phyloP scores from a whole-genome alignment of 2,329 filamentous ascomycete species.

The Cladosporium austrohemisphaericum region DNA sequence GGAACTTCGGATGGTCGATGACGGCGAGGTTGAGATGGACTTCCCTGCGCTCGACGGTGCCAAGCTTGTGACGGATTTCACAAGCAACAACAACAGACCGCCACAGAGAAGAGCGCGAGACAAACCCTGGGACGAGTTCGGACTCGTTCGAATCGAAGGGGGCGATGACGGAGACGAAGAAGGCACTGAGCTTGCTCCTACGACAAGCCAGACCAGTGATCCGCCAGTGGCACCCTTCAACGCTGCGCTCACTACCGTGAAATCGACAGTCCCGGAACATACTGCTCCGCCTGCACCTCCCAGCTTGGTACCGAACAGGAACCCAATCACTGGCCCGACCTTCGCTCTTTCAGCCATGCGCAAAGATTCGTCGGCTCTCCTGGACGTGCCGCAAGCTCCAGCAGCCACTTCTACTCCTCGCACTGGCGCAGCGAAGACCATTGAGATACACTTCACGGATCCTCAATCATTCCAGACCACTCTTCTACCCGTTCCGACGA shows the following conservation, averaged over 20 bases:
- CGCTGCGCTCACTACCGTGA: conserved; percentile 29
- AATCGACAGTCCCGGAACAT: conserved; percentile 32
- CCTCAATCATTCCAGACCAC: conserved; percentile 62
- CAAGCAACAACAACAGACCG: conserved; percentile 70
- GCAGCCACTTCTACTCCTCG: conserved; percentile 48
- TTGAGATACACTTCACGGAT: conserved; percentile 70
- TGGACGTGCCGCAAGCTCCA: conserved; percentile 42
- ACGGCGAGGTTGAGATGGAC: conserved; percentile 80
- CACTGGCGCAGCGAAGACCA: conserved; percentile 66
- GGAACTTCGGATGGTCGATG: conserved; percentile 78
- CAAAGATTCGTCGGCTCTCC: conserved; percentile 43
- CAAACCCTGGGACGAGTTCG: conserved; percentile 79
- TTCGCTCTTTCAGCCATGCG: conserved; percentile 43
- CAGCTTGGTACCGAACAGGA: conserved; percentile 41
- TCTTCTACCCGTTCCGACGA: conserved; percentile 69
- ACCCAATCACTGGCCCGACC: conserved; percentile 49
- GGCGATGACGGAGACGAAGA: conserved; percentile 55
- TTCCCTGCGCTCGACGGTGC: conserved; percentile 74
- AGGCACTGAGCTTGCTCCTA: background rate
- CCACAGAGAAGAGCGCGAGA: conserved; percentile 64
- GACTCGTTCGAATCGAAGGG: conserved; percentile 67
- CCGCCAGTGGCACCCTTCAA: conserved; percentile 37
- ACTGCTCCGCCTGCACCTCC: conserved; percentile 31
- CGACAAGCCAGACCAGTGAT: conserved; percentile 9
- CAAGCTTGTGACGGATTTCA: conserved; percentile 72